Evolutionary conservation across 2,329 filamentous ascomycete genomes (phyloP).

Genomic region (Arthrobotrys sphaeroides): DNA sequence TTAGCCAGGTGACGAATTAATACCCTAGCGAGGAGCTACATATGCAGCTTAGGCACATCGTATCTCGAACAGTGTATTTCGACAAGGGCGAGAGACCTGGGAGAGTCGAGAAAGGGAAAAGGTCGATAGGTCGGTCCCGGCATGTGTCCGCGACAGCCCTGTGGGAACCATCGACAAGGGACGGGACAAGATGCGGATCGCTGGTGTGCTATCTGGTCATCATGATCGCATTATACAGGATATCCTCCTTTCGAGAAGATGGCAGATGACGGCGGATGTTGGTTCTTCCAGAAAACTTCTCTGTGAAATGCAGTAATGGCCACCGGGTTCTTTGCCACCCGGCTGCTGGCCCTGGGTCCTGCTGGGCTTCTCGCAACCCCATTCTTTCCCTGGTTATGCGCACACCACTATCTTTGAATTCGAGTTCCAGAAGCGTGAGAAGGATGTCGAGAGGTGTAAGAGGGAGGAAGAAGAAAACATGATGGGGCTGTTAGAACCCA

Average conservation of each 20-base stretch:
- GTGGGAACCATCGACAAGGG: slow-evolving; percentile 52
- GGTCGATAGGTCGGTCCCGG: slow-evolving; percentile 38
- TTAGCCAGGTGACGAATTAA: slow-evolving; percentile 54
- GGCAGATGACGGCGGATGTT: slow-evolving; percentile 33
- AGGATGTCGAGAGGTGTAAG: neutral
- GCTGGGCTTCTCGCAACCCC: slow-evolving; percentile 4
- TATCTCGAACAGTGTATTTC: slow-evolving; percentile 5
- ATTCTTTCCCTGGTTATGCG: slow-evolving; percentile 15
- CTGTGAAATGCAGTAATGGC: slow-evolving; percentile 36
- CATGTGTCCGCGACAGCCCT: slow-evolving; percentile 54
- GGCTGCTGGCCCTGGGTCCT: slow-evolving; percentile 27
- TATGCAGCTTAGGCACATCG: slow-evolving; percentile 25
- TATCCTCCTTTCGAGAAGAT: slow-evolving; percentile 16
- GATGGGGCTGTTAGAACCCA: slow-evolving; percentile 12
- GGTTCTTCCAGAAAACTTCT: slow-evolving; percentile 54
- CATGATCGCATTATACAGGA: slow-evolving; percentile 54
- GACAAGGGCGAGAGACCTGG: neutral
- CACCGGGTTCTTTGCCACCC: slow-evolving; percentile 52
- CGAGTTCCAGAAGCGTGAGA: slow-evolving; percentile 25
- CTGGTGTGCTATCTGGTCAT: slow-evolving; percentile 51
- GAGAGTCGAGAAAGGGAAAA: slow-evolving; percentile 19
- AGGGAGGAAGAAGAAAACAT: slow-evolving; percentile 22
- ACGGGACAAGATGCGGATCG: slow-evolving; percentile 54
- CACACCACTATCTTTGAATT: slow-evolving; percentile 18
- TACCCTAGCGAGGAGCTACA: slow-evolving; percentile 44